Conservation (phyloP, 2,329 filamentous ascomycete genomes). For the Cadophora gregata region DNA sequence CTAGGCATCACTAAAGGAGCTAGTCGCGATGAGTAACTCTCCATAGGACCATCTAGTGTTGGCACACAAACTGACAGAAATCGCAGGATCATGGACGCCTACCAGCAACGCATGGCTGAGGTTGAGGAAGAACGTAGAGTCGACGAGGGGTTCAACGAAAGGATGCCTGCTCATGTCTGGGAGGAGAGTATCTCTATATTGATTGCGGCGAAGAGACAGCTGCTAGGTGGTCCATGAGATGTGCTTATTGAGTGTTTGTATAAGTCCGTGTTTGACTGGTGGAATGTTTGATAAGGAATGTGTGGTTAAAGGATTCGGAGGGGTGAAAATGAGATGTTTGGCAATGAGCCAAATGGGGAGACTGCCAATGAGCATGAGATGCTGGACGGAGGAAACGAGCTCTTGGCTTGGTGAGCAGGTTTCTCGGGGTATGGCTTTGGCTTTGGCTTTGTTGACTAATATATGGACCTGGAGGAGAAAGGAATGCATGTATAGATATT, state of each 20-base stretch:
- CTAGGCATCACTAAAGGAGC: conserved; percentile 32
- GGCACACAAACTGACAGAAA: not conserved
- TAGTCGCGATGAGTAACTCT: conserved; percentile 31
- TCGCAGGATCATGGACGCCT: conserved; percentile 34
- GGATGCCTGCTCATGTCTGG: conserved; percentile 18
- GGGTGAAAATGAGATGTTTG: not conserved
- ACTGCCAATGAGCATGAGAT: not conserved
- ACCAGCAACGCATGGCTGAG: conserved; percentile 30
- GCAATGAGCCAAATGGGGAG: not conserved
- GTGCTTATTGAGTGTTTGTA: not conserved
- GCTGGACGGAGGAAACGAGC: too few species aligned
- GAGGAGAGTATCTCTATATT: conserved; percentile 27
- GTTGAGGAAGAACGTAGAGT: conserved; percentile 30
- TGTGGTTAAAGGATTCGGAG: not conserved
- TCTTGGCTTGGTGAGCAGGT: too few species aligned
- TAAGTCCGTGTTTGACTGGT: not conserved
- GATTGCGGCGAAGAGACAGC: conserved; percentile 29
- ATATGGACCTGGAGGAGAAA: not conserved
- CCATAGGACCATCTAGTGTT: not conserved
- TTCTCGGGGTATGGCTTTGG: too few species aligned
- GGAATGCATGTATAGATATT: not conserved
- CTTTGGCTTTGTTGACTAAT: too few species aligned
- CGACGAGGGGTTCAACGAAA: conserved; percentile 7
- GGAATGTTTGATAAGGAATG: not conserved
- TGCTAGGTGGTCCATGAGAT: conserved; percentile 23